Evolutionary conservation across 2,329 filamentous ascomycete species (phyloP).

Genomic region (Spiromastix sp.): DNA sequence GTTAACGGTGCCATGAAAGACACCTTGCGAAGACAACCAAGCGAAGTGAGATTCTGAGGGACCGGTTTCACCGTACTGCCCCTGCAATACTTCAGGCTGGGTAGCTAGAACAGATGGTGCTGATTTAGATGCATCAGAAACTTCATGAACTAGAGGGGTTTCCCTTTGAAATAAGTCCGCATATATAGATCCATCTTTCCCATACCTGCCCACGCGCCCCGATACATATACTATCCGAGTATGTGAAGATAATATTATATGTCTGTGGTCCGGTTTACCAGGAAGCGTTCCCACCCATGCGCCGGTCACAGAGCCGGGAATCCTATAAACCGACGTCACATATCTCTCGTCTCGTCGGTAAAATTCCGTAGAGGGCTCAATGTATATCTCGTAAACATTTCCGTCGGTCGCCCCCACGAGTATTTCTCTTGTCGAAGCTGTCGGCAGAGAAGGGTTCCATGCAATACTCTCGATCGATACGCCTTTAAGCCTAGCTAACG

Average conservation of each 20-base stretch:
- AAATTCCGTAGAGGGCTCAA: slow-evolving; percentile 90
- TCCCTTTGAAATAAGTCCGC: slow-evolving; percentile 81
- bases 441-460: slow-evolving; percentile 90
- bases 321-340: slow-evolving; percentile 70
- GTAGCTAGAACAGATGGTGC: slow-evolving; percentile 60
- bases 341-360: slow-evolving; percentile 94
- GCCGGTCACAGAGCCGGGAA: slow-evolving; percentile 74
- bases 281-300: slow-evolving; percentile 69
- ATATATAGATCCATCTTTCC: slow-evolving; percentile 74
- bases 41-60: slow-evolving; percentile 57
- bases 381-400: slow-evolving; percentile 87
- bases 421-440: slow-evolving; percentile 89
- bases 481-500: slow-evolving; percentile 70
- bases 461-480: slow-evolving; percentile 82
- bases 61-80: slow-evolving; percentile 41
- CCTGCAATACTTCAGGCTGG: slow-evolving; percentile 61
- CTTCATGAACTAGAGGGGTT: slow-evolving; percentile 64
- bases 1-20: slow-evolving; percentile 75
- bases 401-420: slow-evolving; percentile 86
- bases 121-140: slow-evolving; percentile 46
- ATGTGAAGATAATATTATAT: slow-evolving; percentile 72
- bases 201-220: slow-evolving; percentile 62
- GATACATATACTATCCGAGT: slow-evolving; percentile 69
- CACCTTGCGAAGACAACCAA: slow-evolving; percentile 79
- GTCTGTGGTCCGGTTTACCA: slow-evolving; percentile 59